A percentile compares a stretch with the other conserved stretches of the same genome.
Evolutionary conservation across 139 green algal genomes (phyloP).

Genomic region (Closterium sp.): DNA sequence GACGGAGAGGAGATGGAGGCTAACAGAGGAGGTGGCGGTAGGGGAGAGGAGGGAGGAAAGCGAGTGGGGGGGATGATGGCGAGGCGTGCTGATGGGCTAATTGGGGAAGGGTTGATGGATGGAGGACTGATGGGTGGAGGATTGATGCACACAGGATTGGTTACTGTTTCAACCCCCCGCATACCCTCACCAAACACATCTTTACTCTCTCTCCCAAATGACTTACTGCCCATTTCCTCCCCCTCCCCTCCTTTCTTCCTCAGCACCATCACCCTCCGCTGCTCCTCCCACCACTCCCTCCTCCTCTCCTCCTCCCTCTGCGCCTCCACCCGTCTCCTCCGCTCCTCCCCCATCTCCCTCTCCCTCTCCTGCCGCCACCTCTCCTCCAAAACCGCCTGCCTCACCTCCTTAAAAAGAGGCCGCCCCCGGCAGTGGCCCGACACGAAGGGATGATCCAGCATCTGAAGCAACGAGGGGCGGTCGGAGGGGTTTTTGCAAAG

Average conservation of each 20-base stretch:
- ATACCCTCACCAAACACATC: neutral
- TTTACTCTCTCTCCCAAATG: neutral
- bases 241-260: neutral
- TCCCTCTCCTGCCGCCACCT: neutral
- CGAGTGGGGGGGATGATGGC: neutral
- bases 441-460: too few relatives aligned
- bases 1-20: neutral
- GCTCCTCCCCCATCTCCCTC: neutral
- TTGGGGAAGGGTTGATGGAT: neutral
- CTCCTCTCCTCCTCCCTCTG: neutral
- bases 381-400: neutral
- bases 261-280: neutral
- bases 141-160: neutral
- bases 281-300: neutral
- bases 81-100: neutral
- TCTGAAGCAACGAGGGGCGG: too few relatives aligned
- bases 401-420: neutral
- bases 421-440: too few relatives aligned
- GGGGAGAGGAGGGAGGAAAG: neutral
- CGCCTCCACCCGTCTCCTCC: neutral
- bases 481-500: too few relatives aligned
- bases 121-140: neutral
- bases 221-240: neutral
- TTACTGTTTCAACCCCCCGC: neutral
- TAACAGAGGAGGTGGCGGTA: neutral